Evolutionary conservation across 2,329 filamentous ascomycete species (phyloP), one percentile per base, ranked within the genome.

Genomic region (Curvularia hawaiiensis): DNA sequence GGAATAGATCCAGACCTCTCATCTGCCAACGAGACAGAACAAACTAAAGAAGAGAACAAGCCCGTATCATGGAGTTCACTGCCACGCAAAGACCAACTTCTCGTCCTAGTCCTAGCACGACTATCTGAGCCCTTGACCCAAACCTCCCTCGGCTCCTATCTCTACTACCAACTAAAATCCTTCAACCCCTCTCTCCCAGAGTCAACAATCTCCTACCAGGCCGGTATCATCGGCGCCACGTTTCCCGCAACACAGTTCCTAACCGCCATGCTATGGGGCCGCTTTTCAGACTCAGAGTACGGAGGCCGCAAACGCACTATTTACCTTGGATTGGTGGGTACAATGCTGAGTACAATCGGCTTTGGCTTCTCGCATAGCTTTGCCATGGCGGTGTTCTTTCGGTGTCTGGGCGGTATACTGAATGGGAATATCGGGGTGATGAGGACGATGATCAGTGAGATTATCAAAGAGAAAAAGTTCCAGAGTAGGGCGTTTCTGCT

Each of bases 151-250:
- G 73, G 73, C 14, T 85, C 90, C 1, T 96, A 96, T 76, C 87
- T 96, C 81, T 96, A 91, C 77, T 96, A 94, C 75, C 91, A 95
- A 74, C 84, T 97, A n/a, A 87, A 86, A 65, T 94, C 88, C 57
- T 94, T 96, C 66, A 82, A 90, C 24, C 81, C 81, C 3, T 80
- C 77, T 22, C 74, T 83, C 20, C 78, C 83, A 2, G 83, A 88
- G 52, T 82, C 82, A 2, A 86, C 84, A 2, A 92, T 96, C 63
- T 86, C 92, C 0, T 82, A 84, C 20, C 91, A 95, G 73, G 90
- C 90, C 1, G 92, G 92, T 39, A 78, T 96, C 2, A 80, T 96
- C 24, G 87, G 90, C 47, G 91, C 89, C 12, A 88, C 87, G 39
- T 96, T 96, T 71, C 93, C 90, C 0, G 89, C 88, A 0, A 88